Percentiles rank a stretch among this genome's conserved stretches.
These are phyloP conservation scores for Ramaria sp. DNA, from an alignment of 768 basidiomycete genomes.

Conservation along the genomic window DNA sequence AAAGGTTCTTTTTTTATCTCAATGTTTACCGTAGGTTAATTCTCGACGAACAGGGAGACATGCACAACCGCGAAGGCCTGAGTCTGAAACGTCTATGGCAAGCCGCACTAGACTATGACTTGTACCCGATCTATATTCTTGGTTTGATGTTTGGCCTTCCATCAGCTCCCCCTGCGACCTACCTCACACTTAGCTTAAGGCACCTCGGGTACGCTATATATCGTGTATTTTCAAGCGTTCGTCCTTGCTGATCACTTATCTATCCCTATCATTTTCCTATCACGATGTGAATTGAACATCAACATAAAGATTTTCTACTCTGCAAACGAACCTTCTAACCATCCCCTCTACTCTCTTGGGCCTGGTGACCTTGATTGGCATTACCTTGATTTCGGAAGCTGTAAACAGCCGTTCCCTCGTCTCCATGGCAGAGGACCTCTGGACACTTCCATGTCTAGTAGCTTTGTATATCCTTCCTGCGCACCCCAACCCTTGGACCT, in stretches of 20 bases:
- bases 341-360: conserved; percentile 44
- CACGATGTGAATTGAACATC: too few relatives aligned
- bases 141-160: conserved; percentile 46
- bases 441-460: conserved; percentile 52
- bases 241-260: neutral
- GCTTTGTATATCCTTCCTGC: conserved; percentile 38
- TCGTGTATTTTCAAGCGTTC: neutral
- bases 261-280: neutral
- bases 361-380: conserved; percentile 38
- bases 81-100: conserved; percentile 37
- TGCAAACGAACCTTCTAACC: conserved; percentile 46
- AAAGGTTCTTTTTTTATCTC: conserved; percentile 25
- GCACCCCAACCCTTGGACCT: conserved; percentile 41
- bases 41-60: conserved; percentile 34
- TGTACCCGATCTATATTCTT: conserved; percentile 56
- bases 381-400: conserved; percentile 40
- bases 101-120: conserved; percentile 47
- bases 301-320: conserved; percentile 46
- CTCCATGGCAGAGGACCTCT: conserved; percentile 43
- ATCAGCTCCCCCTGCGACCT: conserved; percentile 33
- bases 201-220: conserved; percentile 32
- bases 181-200: conserved; percentile 48
- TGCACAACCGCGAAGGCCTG: conserved; percentile 62
- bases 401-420: conserved; percentile 44
- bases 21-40: neutral